phyloP scores from a whole-genome alignment of 2,329 filamentous ascomycete species.

The Hypocrella siamensis region DNA sequence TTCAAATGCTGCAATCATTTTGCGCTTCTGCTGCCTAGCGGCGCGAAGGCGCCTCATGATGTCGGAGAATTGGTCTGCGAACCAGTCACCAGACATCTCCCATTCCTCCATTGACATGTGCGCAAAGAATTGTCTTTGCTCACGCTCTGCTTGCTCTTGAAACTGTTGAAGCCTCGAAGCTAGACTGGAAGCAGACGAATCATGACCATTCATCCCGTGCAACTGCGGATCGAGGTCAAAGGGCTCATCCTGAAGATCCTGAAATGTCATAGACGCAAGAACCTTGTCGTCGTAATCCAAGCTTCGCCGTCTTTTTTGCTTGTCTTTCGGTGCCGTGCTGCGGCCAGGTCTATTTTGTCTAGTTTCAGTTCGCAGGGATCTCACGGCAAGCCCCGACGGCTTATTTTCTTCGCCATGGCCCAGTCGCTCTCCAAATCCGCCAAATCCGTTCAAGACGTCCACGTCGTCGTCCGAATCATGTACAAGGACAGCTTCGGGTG shows the following conservation, averaged over 20 bases:
- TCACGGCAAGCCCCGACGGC: conserved; percentile 6
- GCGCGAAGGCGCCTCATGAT: conserved; percentile 32
- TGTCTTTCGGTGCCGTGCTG: conserved; percentile 9
- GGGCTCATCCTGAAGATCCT: conserved; percentile 31
- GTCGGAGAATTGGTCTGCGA: conserved; percentile 34
- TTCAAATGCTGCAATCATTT: conserved; percentile 34
- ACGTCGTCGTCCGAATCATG: conserved; percentile 11
- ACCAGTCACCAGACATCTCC: conserved; percentile 46
- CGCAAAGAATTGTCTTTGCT: conserved; percentile 35
- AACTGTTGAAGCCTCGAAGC: conserved; percentile 34
- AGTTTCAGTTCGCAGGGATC: conserved; percentile 9
- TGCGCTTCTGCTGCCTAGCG: conserved; percentile 32
- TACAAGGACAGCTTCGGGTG: conserved; percentile 6
- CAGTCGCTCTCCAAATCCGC: conserved; percentile 9
- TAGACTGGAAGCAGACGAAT: conserved; percentile 24
- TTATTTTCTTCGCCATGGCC: conserved; percentile 10
- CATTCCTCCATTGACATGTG: conserved; percentile 39
- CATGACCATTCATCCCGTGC: conserved; percentile 17
- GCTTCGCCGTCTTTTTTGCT: conserved; percentile 26
- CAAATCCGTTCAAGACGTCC: conserved; percentile 7
- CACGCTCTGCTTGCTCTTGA: conserved; percentile 25
- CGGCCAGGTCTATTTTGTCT: conserved; percentile 8
- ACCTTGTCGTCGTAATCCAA: conserved; percentile 42
- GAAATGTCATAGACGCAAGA: conserved; percentile 37
- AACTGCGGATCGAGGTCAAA: conserved; percentile 39